Evolutionary conservation across 2,329 filamentous ascomycete species (phyloP), one percentile per base, ranked within the genome.

Genomic region (Ophiostoma sp.): DNA sequence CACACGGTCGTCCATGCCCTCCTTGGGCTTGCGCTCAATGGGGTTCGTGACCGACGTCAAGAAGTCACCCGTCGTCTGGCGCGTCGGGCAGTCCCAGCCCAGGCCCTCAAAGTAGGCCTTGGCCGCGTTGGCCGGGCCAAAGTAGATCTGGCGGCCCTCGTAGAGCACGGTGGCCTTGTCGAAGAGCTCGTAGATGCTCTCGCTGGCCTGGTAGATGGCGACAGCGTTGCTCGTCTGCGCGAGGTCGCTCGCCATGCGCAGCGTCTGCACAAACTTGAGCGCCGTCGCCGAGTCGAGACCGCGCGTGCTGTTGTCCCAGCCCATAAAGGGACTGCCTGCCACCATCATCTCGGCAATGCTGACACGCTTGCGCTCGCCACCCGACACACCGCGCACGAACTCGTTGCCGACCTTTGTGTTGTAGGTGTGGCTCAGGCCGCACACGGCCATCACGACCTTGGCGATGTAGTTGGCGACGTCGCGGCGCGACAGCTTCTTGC

Each of bases 391-490:
- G 14, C 88, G 83, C 9, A 90, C 81, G 44, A 86, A 84, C 70
- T 92, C 89, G 77, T 91, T 91, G 66, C 89, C 89, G 16, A 92
- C 89, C 18, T 84, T 82, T 5, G 89, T 92, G 79, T 92, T 88
- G 75, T 88, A 76, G 0, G 89, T 92, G 78, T 92, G 89, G 78
- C 84, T 83, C 71, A 92, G 90, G 69, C 89, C 89, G 71, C 89
- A 66, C 16, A 66, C 49, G 41, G 65, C 88, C 89, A 91, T 90
- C 71, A 89, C 84, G 62, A 91, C 87, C 75, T 91, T 88, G 36
- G 88, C 84, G 71, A 90, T 79, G 72, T 90, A 87, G 72, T 84
- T 80, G 36, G 87, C 83, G 14, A 66, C 63, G 9, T 64, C 66
- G 14, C 40, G 38, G 4, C 69, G 67, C 70, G 86, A 90, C 8